Evolutionary conservation across 2,329 filamentous ascomycete genomes (phyloP).

Genomic region (Ceratocystis diversiconidia): DNA sequence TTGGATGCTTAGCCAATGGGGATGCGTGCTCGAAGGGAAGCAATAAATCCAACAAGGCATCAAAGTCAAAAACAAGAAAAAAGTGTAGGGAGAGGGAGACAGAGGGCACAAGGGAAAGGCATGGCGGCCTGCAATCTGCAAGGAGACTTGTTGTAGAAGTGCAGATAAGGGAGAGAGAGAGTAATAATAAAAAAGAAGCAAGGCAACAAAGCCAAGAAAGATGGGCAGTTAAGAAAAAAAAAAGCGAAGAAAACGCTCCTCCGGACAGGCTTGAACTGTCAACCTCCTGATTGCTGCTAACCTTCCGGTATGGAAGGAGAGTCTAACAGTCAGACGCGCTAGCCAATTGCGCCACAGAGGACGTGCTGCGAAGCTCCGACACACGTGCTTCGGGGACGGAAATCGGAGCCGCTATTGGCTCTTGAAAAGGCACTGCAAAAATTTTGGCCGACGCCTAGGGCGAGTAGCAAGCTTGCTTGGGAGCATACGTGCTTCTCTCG

Average conservation of each 20-base stretch:
- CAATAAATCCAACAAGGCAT: neutral
- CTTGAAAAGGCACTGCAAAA: neutral
- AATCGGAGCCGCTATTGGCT: neutral
- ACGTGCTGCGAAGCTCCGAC: neutral
- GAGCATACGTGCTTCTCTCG: no score
- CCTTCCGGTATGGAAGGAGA: neutral
- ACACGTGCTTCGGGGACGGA: neutral
- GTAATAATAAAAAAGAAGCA: neutral
- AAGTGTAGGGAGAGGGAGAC: neutral
- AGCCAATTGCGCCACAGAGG: slow-evolving; percentile 37
- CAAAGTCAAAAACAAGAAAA: neutral
- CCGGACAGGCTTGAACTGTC: slow-evolving; percentile 19
- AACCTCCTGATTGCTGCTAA: slow-evolving; percentile 18
- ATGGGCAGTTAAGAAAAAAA: neutral
- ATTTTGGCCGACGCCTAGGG: neutral
- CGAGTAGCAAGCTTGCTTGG: no score
- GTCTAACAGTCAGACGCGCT: slow-evolving; percentile 45
- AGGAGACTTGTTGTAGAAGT: neutral
- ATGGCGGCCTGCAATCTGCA: neutral
- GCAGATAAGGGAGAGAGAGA: neutral
- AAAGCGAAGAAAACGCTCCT: slow-evolving; percentile 5
- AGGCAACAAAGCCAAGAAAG: neutral
- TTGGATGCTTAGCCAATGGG: no score
- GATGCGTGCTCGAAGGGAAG: neutral
- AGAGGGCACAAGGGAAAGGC: neutral